Conservation (phyloP, 2,329 filamentous ascomycete species). For the Pestalotiopsis sp. region DNA sequence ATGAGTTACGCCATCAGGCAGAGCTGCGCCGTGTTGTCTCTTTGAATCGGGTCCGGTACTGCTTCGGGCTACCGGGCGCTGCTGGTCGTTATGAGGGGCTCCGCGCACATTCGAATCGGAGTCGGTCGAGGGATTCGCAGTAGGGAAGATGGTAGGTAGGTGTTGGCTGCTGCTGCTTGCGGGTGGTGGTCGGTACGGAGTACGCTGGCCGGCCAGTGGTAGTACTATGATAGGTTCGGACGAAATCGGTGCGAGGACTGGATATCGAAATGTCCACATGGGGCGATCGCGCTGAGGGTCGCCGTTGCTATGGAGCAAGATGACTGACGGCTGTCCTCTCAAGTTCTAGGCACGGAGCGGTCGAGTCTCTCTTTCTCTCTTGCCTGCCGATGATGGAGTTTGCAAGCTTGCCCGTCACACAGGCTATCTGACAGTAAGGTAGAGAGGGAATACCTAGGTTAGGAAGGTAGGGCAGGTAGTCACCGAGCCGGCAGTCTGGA, state of each 20-base stretch:
- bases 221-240: background rate
- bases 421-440: background rate
- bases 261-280: background rate
- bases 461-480: background rate
- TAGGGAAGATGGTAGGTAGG: background rate
- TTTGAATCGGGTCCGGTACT: background rate
- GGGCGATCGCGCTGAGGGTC: background rate
- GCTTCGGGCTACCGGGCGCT: background rate
- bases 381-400: background rate
- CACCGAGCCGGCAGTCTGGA: no score
- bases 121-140: background rate
- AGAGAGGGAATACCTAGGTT: background rate
- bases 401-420: background rate
- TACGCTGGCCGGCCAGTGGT: background rate
- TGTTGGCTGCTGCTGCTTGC: background rate
- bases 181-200: background rate
- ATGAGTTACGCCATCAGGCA: slow-evolving; percentile 69
- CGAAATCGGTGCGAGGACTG: background rate
- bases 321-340: background rate
- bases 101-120: background rate
- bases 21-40: background rate
- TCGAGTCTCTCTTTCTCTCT: background rate
- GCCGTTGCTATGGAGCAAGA: background rate
- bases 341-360: background rate
- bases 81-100: background rate